A percentile compares a stretch with the other conserved stretches of the same genome.
Evolutionary conservation across 2,329 filamentous ascomycete genomes (phyloP).

Genomic region (Botryotinia globosa): DNA sequence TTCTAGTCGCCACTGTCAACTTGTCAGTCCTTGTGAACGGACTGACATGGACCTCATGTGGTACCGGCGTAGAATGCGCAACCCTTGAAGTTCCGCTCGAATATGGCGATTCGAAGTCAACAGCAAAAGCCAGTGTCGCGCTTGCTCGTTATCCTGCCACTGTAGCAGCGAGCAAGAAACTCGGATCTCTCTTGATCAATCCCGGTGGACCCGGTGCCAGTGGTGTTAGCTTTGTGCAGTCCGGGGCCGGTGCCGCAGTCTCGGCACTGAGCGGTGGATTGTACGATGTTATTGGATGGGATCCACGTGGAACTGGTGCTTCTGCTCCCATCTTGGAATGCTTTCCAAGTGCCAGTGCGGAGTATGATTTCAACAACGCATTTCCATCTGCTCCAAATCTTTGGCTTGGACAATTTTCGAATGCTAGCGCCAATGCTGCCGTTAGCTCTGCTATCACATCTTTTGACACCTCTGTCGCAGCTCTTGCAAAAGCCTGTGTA

Average conservation of each 20-base stretch:
- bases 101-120: conserved; percentile 2
- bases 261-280: conserved; percentile 24
- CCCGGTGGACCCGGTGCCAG: conserved; percentile 28
- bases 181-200: conserved; percentile 1
- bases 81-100: conserved; percentile 23
- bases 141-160: conserved; percentile 6
- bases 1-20: not conserved
- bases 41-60: conserved; percentile 22
- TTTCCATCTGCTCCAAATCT: conserved; percentile 24
- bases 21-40: conserved; percentile 7
- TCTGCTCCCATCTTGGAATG: conserved; percentile 24
- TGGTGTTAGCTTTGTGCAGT: conserved; percentile 19
- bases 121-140: not conserved
- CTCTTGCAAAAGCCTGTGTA: conserved; percentile 23
- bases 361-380: conserved; percentile 21
- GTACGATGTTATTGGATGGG: conserved; percentile 28
- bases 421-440: conserved; percentile 16
- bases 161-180: not conserved
- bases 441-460: conserved; percentile 6
- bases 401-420: conserved; percentile 23
- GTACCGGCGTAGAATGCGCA: conserved; percentile 18
- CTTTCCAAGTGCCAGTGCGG: conserved; percentile 22
- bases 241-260: conserved; percentile 25
- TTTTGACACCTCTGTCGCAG: conserved; percentile 21
- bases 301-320: conserved; percentile 24